Base-by-base conservation (phyloP, 2,329 filamentous ascomycete species). In the Claviceps fusiformis region DNA sequence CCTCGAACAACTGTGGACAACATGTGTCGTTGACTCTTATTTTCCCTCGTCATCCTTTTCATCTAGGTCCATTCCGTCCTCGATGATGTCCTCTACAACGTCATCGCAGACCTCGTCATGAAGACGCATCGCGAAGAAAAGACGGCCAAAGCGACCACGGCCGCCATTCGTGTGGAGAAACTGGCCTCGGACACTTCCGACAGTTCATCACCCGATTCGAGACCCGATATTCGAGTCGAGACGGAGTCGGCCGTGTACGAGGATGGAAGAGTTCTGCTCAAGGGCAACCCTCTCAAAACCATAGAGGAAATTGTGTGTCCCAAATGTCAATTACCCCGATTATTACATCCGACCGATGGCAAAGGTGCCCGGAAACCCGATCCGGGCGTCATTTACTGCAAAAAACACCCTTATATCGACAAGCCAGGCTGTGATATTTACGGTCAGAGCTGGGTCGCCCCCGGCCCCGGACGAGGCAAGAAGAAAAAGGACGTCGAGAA, bases 121-220 rank as follows among this genome's bases (percentile, higher is more conserved):
- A 81, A 87, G 67, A 83, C 82, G 45, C 88, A 92, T 68, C 85
- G 85, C 61, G 80, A 87, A 61, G 88, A 92, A 71, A 91, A 91
- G 73, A 80, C 82, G 59, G 81, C 87, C 54, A 82, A 85, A 67
- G 82, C 82, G 62, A 71, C 79, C 59, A 78, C 85, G 57, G 78
- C 85, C 62, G 76, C 82, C 60, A 83, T 85, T 61, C 73, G 76
- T 50, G 77, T 84, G 63, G 81, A 85, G 68, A 82, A 84, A 63
- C 68, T 82, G 59, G 79, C 78, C 53, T 72, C 75, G 59, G 77
- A 81, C 59, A 70, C 75, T 58, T 76, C 78, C 50, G 78, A 82
- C 53, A 73, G 71, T 57, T 74, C 77, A 7, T 72, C 73, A 3
- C 70, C 75, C 64, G 78, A 83, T 63, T 70, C 75, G 57, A 74